Conservation (phyloP, 164 flowering plant genomes). For the Vitis rupestris region DNA sequence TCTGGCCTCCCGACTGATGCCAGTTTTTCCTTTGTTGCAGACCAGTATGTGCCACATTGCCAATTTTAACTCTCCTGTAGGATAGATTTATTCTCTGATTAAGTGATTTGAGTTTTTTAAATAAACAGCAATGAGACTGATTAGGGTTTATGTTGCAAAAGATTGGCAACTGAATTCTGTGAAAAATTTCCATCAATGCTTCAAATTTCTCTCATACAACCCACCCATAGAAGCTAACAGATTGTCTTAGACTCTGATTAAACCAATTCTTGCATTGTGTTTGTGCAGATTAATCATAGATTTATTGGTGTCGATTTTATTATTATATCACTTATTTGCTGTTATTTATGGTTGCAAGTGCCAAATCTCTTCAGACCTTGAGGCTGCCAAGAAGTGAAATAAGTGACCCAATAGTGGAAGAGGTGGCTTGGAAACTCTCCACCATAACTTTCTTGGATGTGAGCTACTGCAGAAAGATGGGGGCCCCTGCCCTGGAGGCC, state of each 20-base stretch:
- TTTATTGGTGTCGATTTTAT: constrained; percentile 9
- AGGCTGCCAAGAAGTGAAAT: constrained; percentile 54
- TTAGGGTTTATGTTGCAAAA: too few relatives aligned
- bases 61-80: too few relatives aligned
- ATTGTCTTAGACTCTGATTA: too few relatives aligned
- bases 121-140: too few relatives aligned
- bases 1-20: constrained; percentile 26
- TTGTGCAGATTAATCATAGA: too few relatives aligned
- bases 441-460: constrained; percentile 41
- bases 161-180: too few relatives aligned
- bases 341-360: constrained; percentile 28
- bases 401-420: constrained; percentile 44
- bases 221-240: too few relatives aligned
- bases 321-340: constrained; percentile 11
- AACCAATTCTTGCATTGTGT: too few relatives aligned
- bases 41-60: constrained; percentile 37
- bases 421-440: constrained; percentile 34
- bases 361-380: constrained; percentile 41
- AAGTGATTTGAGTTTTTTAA: too few relatives aligned
- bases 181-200: too few relatives aligned
- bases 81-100: too few relatives aligned
- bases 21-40: constrained; percentile 47
- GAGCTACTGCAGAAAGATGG: constrained; percentile 44
- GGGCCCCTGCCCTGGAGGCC: constrained; percentile 37
- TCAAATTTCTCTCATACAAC: too few relatives aligned